Base-by-base conservation (phyloP, 1,284 basidiomycete genomes). In the Ustilago loliicola region DNA sequence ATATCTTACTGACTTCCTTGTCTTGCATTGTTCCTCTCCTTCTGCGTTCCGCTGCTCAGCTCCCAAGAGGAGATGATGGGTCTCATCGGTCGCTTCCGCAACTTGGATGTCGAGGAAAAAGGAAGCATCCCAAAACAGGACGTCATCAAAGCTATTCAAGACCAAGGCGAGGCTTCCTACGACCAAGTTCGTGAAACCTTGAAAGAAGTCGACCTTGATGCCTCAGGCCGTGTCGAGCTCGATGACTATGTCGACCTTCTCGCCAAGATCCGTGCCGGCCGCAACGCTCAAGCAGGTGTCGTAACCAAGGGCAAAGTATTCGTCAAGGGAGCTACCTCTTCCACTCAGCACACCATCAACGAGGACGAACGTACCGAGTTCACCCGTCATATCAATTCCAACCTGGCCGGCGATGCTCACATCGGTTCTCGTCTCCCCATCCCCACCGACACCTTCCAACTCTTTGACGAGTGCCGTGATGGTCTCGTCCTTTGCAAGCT, bases 231-330 rank as follows among this genome's bases (percentile, higher is more conserved):
- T 85, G 92, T 99, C 68, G 97, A 98, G 88, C 89, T 99, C 67
- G 97, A 99, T 80, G 96, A 99, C 87, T 99, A 95, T 92, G 95
- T 99, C 55, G 95, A 96, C 89, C 90, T 96, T 70, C 92, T 93
- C 74, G 92, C 92, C 67, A 96, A 95, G 87, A 90, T 96, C 66
- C 90, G 90, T 34, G 80, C 80, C 13, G 87, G 87, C 25, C 80
- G 85, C 34, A 85, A 87, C 51, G 85, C 88, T 23, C 87, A 89
- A 25, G 87, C 90, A 19, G 87, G 83, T 45, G 75, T 79, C 38
- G 83, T 83, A 9, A 81, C 83, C 72, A 90, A 90, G 74, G 96
- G 96, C 47, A 96, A 96, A 85, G 94, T 98, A 66, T 94, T 94
- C 2, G 94, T 99, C 50, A 92, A 95, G 84, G 97, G 96, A 52